These are phyloP conservation scores for Zymoseptoria pseudotritici DNA, from an alignment of 2,329 filamentous ascomycete species.

Conservation along the genomic window DNA sequence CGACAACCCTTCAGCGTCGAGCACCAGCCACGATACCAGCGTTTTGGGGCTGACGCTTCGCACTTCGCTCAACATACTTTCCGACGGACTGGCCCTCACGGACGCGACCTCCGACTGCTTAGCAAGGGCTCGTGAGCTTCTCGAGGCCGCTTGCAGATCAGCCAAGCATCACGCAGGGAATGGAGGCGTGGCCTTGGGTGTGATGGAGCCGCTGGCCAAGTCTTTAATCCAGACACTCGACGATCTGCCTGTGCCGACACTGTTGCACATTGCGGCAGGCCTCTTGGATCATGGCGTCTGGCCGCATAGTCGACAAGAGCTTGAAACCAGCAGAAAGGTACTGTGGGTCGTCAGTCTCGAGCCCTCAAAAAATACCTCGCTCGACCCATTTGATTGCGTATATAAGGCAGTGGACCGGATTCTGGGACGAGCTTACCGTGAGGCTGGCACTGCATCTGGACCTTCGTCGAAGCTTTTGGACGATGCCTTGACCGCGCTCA, in stretches of 20 bases:
- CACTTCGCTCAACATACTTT: constrained; percentile 59
- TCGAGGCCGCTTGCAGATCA: constrained; percentile 35
- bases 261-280: constrained; percentile 8
- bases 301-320: constrained; percentile 53
- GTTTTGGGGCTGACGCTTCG: constrained; percentile 44
- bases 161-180: constrained; percentile 60
- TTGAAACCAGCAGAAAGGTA: constrained; percentile 58
- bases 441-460: not conserved
- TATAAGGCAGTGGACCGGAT: constrained; percentile 53
- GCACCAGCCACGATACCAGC: constrained; percentile 9
- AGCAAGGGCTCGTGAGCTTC: constrained; percentile 23
- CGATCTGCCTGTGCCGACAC: constrained; percentile 7
- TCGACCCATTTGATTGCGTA: constrained; percentile 58
- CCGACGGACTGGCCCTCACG: constrained; percentile 46
- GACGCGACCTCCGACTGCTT: constrained; percentile 1
- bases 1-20: constrained; percentile 1
- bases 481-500: constrained; percentile 7
- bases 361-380: constrained; percentile 32
- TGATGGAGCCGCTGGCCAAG: constrained; percentile 50
- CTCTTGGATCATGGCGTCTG: constrained; percentile 30
- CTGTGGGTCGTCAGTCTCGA: constrained; percentile 54
- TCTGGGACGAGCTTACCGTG: constrained; percentile 49
- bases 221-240: constrained; percentile 8
- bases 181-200: constrained; percentile 55
- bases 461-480: not conserved